Percentiles rank a stretch among this genome's conserved stretches.
phyloP scores from a whole-genome alignment of 2,329 filamentous ascomycete species.

The Hypoxylon sp. region DNA sequence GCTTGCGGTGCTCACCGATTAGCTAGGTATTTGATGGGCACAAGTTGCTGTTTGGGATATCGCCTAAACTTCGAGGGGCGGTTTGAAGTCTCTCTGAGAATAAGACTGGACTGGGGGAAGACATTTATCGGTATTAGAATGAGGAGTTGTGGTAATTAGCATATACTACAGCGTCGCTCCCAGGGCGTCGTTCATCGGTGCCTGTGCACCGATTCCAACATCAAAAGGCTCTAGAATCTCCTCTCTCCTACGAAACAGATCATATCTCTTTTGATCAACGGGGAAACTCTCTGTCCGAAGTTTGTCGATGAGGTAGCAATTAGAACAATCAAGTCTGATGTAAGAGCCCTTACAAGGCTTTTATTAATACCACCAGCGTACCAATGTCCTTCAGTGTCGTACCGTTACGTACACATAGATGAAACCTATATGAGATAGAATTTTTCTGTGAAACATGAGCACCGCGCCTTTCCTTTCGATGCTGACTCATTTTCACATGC shows the following conservation, averaged over 20 bases:
- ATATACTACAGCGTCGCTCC: background rate
- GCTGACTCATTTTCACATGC: background rate
- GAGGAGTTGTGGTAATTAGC: background rate
- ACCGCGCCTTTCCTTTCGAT: background rate
- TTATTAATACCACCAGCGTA: constrained; percentile 8
- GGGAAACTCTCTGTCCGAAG: constrained; percentile 10
- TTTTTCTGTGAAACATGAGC: constrained; percentile 5
- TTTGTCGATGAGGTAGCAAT: background rate
- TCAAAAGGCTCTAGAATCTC: background rate
- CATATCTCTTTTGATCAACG: background rate
- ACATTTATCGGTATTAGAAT: background rate
- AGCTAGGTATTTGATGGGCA: too few relatives aligned
- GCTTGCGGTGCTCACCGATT: background rate
- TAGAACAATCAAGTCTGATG: background rate
- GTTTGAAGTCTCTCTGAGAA: background rate
- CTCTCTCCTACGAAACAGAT: background rate
- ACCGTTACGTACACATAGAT: constrained; percentile 7
- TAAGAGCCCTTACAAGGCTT: constrained; percentile 7
- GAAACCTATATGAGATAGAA: background rate
- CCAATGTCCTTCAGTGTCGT: background rate
- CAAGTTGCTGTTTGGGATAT: background rate
- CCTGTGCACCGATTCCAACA: background rate
- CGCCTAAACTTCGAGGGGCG: background rate
- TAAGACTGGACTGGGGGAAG: background rate
- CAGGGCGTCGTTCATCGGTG: background rate